Evolutionary conservation across 805 yeast genomes (phyloP).

Genomic region (Candida fluviatilis): DNA sequence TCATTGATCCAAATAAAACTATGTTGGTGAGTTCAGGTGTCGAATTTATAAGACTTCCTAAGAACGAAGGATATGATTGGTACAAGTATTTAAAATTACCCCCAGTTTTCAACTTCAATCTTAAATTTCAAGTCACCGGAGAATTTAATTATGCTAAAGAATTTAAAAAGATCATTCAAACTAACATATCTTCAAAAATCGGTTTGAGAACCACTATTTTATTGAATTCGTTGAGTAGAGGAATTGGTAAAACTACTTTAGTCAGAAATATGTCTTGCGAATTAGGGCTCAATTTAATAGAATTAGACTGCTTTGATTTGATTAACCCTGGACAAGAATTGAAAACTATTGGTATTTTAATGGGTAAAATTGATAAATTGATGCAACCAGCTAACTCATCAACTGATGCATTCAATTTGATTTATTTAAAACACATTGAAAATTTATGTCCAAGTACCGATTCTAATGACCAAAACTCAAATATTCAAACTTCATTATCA

Average conservation of each 20-base stretch:
- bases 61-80: constrained; percentile 39
- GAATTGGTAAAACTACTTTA: constrained; percentile 73
- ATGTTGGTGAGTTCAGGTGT: constrained; percentile 67
- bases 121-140: constrained; percentile 10
- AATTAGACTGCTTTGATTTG: constrained; percentile 65
- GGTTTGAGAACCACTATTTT: constrained; percentile 58
- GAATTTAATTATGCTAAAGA: constrained; percentile 44
- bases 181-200: constrained; percentile 41
- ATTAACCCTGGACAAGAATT: constrained; percentile 67
- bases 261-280: constrained; percentile 51
- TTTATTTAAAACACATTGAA: constrained; percentile 72
- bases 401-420: constrained; percentile 34
- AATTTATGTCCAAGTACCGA: constrained; percentile 64
- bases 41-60: constrained; percentile 35
- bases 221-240: constrained; percentile 64
- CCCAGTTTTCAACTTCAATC: constrained; percentile 32
- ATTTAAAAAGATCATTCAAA: constrained; percentile 49
- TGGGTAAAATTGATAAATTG: constrained; percentile 71
- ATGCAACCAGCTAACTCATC: constrained; percentile 25
- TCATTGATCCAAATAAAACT: constrained; percentile 66
- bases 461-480: constrained; percentile 46
- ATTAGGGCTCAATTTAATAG: constrained; percentile 63
- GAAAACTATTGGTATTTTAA: constrained; percentile 72
- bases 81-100: constrained; percentile 43
- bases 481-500: constrained; percentile 38